A percentile compares a stretch with the other conserved stretches of the same genome.
Evolutionary conservation across 2,329 filamentous ascomycete genomes (phyloP).

Genomic region (Pseudocercospora crystallina): DNA sequence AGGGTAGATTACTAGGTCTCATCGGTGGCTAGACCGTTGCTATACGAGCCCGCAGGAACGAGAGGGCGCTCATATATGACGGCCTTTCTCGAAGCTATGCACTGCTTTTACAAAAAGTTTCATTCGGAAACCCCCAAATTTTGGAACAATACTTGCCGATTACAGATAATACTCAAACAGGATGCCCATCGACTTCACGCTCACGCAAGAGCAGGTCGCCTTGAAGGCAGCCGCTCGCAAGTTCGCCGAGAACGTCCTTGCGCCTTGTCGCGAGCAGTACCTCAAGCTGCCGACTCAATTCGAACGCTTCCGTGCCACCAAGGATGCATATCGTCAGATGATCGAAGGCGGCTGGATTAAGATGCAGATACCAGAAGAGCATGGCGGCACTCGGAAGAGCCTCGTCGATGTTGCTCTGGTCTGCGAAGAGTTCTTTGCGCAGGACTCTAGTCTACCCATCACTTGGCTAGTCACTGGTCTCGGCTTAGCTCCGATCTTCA

Average conservation of each 20-base stretch:
- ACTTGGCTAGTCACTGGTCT: slow-evolving; percentile 4
- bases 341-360: slow-evolving; percentile 3
- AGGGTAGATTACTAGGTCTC: no score
- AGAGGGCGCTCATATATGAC: no score
- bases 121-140: no score
- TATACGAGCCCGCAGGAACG: no score
- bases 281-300: not conserved
- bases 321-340: not conserved
- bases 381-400: slow-evolving; percentile 1
- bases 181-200: slow-evolving; percentile 3
- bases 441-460: slow-evolving; percentile 7
- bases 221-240: not conserved
- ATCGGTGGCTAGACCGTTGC: no score
- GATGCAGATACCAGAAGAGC: not conserved
- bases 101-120: no score
- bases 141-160: no score
- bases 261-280: not conserved
- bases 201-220: not conserved
- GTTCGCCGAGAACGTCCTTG: not conserved
- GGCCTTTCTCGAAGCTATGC: no score
- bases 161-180: not conserved
- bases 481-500: slow-evolving; percentile 4
- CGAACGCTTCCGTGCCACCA: not conserved
- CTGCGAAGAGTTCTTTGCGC: slow-evolving; percentile 7
- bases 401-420: slow-evolving; percentile 4